A percentile compares a stretch with the other conserved stretches of the same genome.
Evolutionary conservation across 805 yeast species (phyloP).

Genomic region (Scheffersomyces spartinae): DNA sequence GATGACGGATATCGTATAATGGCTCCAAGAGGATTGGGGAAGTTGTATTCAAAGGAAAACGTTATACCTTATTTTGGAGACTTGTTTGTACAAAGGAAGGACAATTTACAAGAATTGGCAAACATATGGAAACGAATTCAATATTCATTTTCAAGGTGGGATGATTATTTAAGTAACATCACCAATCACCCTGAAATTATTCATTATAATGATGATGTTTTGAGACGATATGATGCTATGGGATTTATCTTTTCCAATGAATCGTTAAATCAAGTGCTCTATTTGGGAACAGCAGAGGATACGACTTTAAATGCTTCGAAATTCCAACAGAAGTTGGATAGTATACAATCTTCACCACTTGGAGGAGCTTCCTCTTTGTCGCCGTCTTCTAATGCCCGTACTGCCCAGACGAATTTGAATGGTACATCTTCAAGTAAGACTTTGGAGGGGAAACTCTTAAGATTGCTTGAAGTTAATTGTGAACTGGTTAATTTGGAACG

Average conservation of each 20-base stretch:
- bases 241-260: conserved; percentile 33
- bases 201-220: conserved; percentile 27
- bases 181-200: conserved; percentile 31
- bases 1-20: conserved; percentile 55
- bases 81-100: conserved; percentile 37
- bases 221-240: conserved; percentile 27
- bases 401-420: too few relatives aligned
- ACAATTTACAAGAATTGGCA: conserved; percentile 44
- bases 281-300: too few relatives aligned
- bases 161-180: conserved; percentile 46
- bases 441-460: too few relatives aligned
- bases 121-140: conserved; percentile 55
- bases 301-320: too few relatives aligned
- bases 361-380: too few relatives aligned
- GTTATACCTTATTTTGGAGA: conserved; percentile 92
- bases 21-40: conserved; percentile 83
- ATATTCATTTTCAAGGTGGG: conserved; percentile 76
- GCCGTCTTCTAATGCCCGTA: too few relatives aligned
- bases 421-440: too few relatives aligned
- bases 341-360: conserved; percentile 10
- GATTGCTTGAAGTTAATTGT: conserved; percentile 31
- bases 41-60: conserved; percentile 57
- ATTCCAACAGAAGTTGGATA: too few relatives aligned
- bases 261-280: conserved; percentile 30
- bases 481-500: conserved; percentile 37